These are phyloP conservation scores for Sporothrix dimorphospora DNA, from an alignment of 2,329 filamentous ascomycete species.

Conservation along the genomic window DNA sequence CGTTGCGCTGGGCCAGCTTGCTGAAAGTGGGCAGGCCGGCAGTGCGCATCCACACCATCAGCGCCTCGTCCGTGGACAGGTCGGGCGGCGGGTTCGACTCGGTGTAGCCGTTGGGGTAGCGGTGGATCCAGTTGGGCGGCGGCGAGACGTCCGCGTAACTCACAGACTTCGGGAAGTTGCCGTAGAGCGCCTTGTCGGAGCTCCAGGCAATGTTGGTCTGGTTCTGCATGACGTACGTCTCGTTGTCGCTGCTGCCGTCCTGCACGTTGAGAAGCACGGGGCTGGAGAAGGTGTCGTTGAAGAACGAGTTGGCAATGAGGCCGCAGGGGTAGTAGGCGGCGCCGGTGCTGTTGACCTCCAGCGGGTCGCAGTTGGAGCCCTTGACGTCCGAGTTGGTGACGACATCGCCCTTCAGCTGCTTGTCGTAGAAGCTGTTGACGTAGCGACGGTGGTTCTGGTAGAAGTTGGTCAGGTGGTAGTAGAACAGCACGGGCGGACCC, in stretches of 20 bases:
- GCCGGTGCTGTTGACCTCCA: constrained; percentile 56
- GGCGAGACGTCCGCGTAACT: constrained; percentile 68
- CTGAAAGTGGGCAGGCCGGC: constrained; percentile 92
- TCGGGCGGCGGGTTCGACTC: constrained; percentile 67
- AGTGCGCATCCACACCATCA: constrained; percentile 99
- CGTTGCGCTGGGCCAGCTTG: constrained; percentile 87
- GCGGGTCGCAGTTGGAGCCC: constrained; percentile 73
- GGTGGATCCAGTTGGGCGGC: constrained; percentile 80
- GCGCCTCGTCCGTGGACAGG: constrained; percentile 75
- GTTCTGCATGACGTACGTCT: constrained; percentile 75
- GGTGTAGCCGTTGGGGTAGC: constrained; percentile 73
- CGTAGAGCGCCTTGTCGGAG: constrained; percentile 81
- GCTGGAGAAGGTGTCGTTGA: constrained; percentile 85
- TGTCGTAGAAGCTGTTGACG: constrained; percentile 81
- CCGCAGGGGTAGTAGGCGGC: constrained; percentile 92
- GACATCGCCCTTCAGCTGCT: constrained; percentile 75
- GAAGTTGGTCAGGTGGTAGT: constrained; percentile 96
- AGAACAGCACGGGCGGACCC: constrained; percentile 81
- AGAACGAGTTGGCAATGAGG: constrained; percentile 92
- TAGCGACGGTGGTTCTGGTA: constrained; percentile 99
- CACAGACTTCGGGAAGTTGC: constrained; percentile 62
- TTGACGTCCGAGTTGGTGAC: constrained; percentile 64
- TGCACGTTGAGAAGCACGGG: constrained; percentile 64
- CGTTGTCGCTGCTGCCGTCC: constrained; percentile 43
- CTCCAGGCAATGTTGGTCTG: constrained; percentile 80